Evolutionary conservation across 768 basidiomycete species (phyloP).

Genomic region (Mrakia gelida): DNA sequence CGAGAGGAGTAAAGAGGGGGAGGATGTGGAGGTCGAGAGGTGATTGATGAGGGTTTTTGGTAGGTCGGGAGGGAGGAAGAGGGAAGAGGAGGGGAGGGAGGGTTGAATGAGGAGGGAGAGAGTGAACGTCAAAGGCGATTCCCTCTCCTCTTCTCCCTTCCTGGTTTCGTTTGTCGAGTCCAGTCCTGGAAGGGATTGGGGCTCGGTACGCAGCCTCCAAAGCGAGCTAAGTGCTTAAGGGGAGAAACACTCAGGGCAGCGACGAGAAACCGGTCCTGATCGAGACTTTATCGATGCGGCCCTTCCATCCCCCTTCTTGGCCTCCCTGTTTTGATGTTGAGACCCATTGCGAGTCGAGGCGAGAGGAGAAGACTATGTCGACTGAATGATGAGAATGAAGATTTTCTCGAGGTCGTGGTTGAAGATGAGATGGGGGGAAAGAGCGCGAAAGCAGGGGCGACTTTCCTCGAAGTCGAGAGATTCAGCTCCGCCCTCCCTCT

Average conservation of each 20-base stretch:
- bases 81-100: not conserved
- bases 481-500: not conserved
- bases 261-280: not conserved
- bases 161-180: not conserved
- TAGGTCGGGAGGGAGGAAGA: not conserved
- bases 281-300: not conserved
- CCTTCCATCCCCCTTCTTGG: too few relatives aligned
- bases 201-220: not conserved
- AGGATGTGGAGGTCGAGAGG: not conserved
- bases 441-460: too few relatives aligned
- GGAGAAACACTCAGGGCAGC: too few relatives aligned
- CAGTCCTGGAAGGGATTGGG: not conserved
- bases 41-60: not conserved
- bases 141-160: not conserved
- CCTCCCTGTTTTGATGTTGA: too few relatives aligned
- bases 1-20: not conserved
- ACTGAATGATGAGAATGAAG: too few relatives aligned
- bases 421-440: too few relatives aligned
- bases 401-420: too few relatives aligned
- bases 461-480: too few relatives aligned
- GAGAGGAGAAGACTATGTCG: too few relatives aligned
- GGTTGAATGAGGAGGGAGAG: not conserved
- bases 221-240: not conserved
- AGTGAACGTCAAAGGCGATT: not conserved
- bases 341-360: too few relatives aligned